Evolutionary conservation across 2,329 filamentous ascomycete genomes (phyloP), one percentile per base, ranked within the genome.

Genomic region (Aspergillus latus): DNA sequence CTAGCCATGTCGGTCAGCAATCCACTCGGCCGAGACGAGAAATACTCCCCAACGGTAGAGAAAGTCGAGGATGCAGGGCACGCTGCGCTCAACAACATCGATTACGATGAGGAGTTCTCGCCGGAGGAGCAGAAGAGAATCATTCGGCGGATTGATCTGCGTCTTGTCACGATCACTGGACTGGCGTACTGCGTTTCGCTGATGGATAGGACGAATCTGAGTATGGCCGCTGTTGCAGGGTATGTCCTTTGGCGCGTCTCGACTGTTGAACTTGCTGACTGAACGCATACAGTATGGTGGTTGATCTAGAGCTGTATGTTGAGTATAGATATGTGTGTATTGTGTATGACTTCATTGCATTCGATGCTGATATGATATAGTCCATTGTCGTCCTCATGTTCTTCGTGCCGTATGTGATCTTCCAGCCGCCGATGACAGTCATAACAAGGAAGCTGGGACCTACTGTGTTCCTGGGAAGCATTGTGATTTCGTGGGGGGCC

Each of bases 181-280:
- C 69, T 81, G 61, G 82, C 91, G 75, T 92, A 92, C 72, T 90
- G 87, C 69, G 80, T 90, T 64, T 88, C 83, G 59, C 75, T 93
- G 57, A 89, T 93, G 85, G 90, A 94, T 68, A 80, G 89, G 37
- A 90, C 88, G 4, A 93, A 93, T 71, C 75, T 92, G 69, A 78
- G 34, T 79, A 30, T 84, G 30, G 89, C 88, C 45, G 84, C 84
- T 49, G 87, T 93, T 68, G 89, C 89, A 16, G 90, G 82, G 80
- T 81, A 66, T n/a, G 54, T 21, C 21, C 21, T 21, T 21, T 3
- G 21, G 3, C 21, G 21, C 21, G 3, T 21, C 21, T 2, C 21
- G 21, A 21, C n/a, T 21, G 21, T 21, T 21, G 21, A 21, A 21
- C 21, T 21, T 21, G 21, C 3, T 21, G 21, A 21, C 21, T 21